A percentile compares a stretch with the other conserved stretches of the same genome.
These are phyloP conservation scores for Cytospora piceae DNA, from an alignment of 2,329 filamentous ascomycete genomes.

Conservation along the genomic window DNA sequence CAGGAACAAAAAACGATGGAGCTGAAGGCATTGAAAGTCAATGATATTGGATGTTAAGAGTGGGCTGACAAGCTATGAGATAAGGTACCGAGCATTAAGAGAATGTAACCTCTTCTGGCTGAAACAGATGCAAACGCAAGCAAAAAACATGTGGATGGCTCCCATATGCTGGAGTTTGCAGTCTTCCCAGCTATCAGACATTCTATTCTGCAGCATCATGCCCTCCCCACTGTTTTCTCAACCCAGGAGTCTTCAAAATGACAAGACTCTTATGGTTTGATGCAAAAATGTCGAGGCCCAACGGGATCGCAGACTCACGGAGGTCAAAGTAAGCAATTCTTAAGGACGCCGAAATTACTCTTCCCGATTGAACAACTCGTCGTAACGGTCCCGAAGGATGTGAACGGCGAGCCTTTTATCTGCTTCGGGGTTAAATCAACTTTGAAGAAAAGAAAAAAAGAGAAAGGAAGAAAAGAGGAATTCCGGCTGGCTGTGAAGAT, in stretches of 20 bases:
- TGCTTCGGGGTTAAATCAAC: constrained; percentile 60
- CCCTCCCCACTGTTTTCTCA: background rate
- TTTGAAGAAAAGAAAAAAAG: constrained; percentile 51
- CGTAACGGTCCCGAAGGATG: constrained; percentile 45
- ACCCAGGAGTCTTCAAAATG: background rate
- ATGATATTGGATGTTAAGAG: background rate
- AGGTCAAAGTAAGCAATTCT: constrained; percentile 61
- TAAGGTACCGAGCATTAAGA: background rate
- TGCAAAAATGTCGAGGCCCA: constrained; percentile 59
- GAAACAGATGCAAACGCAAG: background rate
- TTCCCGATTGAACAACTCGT: constrained; percentile 62
- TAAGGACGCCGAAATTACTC: constrained; percentile 62
- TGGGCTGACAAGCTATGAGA: background rate
- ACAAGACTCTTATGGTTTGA: constrained; percentile 14
- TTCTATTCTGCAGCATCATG: too few species aligned
- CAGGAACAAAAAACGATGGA: background rate
- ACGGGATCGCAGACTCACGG: constrained; percentile 63
- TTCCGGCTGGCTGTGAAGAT: constrained; percentile 17
- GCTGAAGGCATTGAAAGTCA: background rate
- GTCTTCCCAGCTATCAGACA: too few species aligned
- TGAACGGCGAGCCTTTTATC: constrained; percentile 56
- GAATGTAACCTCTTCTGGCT: background rate
- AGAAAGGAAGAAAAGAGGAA: constrained; percentile 33
- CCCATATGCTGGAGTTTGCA: background rate
- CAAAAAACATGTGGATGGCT: background rate